Evolutionary conservation across 805 yeast genomes (phyloP), one percentile per base, ranked within the genome.

Genomic region (Candida adriatica): DNA sequence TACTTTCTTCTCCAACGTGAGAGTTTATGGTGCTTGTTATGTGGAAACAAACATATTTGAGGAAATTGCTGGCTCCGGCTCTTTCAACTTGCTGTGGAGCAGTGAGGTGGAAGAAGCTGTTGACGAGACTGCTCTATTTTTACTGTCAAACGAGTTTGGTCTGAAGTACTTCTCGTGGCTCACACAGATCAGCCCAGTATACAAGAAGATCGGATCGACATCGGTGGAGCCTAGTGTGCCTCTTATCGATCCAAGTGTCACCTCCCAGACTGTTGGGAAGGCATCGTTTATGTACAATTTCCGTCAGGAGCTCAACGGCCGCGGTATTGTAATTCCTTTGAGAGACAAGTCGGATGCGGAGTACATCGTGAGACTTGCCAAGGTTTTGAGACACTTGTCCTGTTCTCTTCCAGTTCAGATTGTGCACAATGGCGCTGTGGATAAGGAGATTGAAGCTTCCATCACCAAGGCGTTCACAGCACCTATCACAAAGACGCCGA

Each of bases 271-370:
- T 4, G 37, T 36, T 6, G 35, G 33, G 8, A 20, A 38, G 31
- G 40, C 41, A 3, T 54, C 59, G 47, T 56, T 49, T 38, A 41
- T 53, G 24, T 58, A 59, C 16, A 44, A 49, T 14, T 45, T 48
- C 18, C 49, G 37, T 38, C 39, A 36, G 7, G 26, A 35, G 8
- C 29, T 56, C 18, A 52, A 53, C 11, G 76, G 75, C 4, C 54
- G 53, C 36, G 84, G 84, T 7, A 65, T 75, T 13, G 79, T 73
- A 3, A 49, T 76, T 7, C 66, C 79, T 3, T 66, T 70, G 1
- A 42, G 64, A 14, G 65, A 72, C 33, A 48, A 49, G 6, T 60
- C 65, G 30, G 58, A 39, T 18, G 18, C 61, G 9, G 56, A 61
- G 13, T 75, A 72, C 33, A 43, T 70, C 22, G 51, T 63, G 13